These are phyloP conservation scores for Phialophora tarda DNA, from an alignment of 2,329 filamentous ascomycete species.

Conservation along the genomic window DNA sequence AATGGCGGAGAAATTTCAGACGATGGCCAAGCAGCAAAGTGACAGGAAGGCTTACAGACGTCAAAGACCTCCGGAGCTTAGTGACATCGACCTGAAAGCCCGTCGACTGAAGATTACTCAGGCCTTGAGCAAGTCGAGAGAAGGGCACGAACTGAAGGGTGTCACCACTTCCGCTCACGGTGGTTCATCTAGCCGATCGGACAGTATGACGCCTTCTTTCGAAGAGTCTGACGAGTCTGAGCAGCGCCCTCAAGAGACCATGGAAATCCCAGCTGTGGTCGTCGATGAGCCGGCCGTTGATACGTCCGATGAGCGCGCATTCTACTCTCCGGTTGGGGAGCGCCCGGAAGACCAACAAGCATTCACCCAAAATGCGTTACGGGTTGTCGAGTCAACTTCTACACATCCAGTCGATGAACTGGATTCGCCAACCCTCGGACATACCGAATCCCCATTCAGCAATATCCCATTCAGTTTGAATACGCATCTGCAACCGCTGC, in stretches of 20 bases:
- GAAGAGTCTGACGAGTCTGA: slow-evolving; percentile 26
- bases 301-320: slow-evolving; percentile 28
- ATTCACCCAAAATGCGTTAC: slow-evolving; percentile 40
- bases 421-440: slow-evolving; percentile 55
- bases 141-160: slow-evolving; percentile 36
- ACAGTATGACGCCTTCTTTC: slow-evolving; percentile 28
- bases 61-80: slow-evolving; percentile 64
- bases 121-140: slow-evolving; percentile 70
- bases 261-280: slow-evolving; percentile 34
- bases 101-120: slow-evolving; percentile 81
- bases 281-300: slow-evolving; percentile 28
- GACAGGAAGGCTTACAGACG: slow-evolving; percentile 45
- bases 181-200: slow-evolving; percentile 24
- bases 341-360: slow-evolving; percentile 33
- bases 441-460: slow-evolving; percentile 42
- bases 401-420: slow-evolving; percentile 38
- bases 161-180: slow-evolving; percentile 1
- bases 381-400: slow-evolving; percentile 26
- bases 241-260: slow-evolving; percentile 1
- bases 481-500: slow-evolving; percentile 30
- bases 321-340: slow-evolving; percentile 27
- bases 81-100: slow-evolving; percentile 83
- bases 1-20: slow-evolving; percentile 62
- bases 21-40: slow-evolving; percentile 48
- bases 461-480: slow-evolving; percentile 34